Base-by-base conservation (phyloP, 2,329 filamentous ascomycete species). In the Pochonia chlamydosporia region DNA sequence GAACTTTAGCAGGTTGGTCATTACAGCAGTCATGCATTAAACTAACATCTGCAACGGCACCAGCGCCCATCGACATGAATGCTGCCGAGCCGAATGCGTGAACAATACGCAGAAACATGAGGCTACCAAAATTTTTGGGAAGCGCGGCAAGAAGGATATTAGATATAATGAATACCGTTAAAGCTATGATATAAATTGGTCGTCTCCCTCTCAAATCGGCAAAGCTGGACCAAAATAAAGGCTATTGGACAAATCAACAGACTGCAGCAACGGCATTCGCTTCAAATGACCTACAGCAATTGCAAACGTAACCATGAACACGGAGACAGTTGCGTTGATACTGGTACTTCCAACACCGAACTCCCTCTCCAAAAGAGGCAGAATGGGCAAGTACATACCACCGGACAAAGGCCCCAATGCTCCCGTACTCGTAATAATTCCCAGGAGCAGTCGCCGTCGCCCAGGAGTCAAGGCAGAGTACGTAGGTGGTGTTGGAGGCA, bases 301-400 rank as follows among this genome's bases (percentile, higher is more conserved):
- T 14, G 68, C 70, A 48, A 72, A 73, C 1, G 70, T 62, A 9
- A 64, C 58, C 67, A 69, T 71, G 52, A 71, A 73, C 4, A 72
- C 63, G 1, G 66, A 64, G n/a, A 73, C 68, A 0, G 70, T 70
- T 3, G 62, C 67, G 52, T 72, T 72, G 31, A 72, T 65, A 3
- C 56, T 60, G 5, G 64, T 63, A 23, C 56, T 54, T 7, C 60
- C 62, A 5, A 60, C 59, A 7, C 63, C 52, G 49, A 72, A 72
- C 35, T 67, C 64, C 13, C 63, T 41, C 44, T 66, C 62, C 14
- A 72, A 56, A 16, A 63, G 51, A 2, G 61, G 64, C 23, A 73
- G 58, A 18, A 64, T 61, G 1, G 70, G 70, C 2, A 73, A 54
- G 53, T 73, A 73, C 26, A 73, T 65, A n/a, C 63, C 64, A 25